Conservation (phyloP, 495 filamentous ascomycete genomes). For the Penicillium nucicola region DNA sequence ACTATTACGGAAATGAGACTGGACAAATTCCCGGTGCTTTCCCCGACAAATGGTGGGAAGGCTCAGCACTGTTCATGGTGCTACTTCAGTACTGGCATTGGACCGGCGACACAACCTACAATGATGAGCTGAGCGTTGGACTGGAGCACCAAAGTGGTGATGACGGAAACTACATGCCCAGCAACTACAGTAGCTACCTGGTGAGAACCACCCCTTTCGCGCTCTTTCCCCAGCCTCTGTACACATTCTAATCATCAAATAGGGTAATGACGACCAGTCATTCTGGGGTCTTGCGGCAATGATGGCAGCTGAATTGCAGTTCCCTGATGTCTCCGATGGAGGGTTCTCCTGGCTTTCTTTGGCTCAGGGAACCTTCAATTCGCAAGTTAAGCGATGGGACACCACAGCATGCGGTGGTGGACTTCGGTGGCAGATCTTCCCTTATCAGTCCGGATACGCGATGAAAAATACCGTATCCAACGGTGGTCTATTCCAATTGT, state of each 20-base stretch:
- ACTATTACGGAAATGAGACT: conserved; percentile 63
- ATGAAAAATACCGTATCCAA: conserved; percentile 72
- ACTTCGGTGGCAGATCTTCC: conserved; percentile 54
- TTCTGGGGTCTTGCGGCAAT: conserved; percentile 58
- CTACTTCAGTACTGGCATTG: conserved; percentile 54
- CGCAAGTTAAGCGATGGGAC: conserved; percentile 55
- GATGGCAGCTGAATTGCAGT: conserved; percentile 51
- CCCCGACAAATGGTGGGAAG: conserved; percentile 71
- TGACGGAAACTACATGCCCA: conserved; percentile 44
- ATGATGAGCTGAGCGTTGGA: conserved; percentile 43
- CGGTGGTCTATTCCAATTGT: conserved; percentile 67
- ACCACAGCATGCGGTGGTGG: conserved; percentile 47
- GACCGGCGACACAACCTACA: conserved; percentile 51
- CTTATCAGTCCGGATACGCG: conserved; percentile 47
- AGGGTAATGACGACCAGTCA: conserved; percentile 56
- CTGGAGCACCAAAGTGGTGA: conserved; percentile 46
- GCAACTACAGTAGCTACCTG: conserved; percentile 36
- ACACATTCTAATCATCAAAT: neutral
- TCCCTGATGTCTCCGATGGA: conserved; percentile 40
- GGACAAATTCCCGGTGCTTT: conserved; percentile 58
- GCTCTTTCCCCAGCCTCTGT: neutral
- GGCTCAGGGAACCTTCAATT: conserved; percentile 75
- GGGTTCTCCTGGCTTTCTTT: conserved; percentile 69
- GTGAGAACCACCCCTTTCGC: conserved; percentile 12
- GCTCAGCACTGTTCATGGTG: conserved; percentile 54